Evolutionary conservation across 1,284 basidiomycete species (phyloP).

Genomic region (Sporisorium iseilematis-ciliati): DNA sequence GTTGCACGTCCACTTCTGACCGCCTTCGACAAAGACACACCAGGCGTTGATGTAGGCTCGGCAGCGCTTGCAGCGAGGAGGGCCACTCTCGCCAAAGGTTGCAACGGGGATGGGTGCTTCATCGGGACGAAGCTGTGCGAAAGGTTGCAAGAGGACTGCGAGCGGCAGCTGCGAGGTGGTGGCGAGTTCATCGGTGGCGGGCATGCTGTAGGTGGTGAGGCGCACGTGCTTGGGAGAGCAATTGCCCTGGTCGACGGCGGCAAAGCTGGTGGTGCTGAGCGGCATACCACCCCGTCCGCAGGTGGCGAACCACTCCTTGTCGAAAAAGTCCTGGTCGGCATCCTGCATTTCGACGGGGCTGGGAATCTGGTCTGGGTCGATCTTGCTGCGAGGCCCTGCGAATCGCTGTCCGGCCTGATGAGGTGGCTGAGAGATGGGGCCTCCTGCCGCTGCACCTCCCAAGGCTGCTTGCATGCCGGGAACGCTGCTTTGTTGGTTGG

Average conservation of each 20-base stretch:
- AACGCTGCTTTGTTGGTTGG: conserved; percentile 41
- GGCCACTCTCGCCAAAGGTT: conserved; percentile 77
- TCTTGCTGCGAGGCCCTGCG: conserved; percentile 78
- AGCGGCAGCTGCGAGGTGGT: conserved; percentile 84
- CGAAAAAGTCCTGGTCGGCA: conserved; percentile 85
- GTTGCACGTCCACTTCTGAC: conserved; percentile 91
- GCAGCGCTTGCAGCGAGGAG: conserved; percentile 87
- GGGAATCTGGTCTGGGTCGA: conserved; percentile 91
- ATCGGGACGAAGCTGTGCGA: conserved; percentile 83
- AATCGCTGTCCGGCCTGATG: conserved; percentile 71
- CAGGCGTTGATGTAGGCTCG: conserved; percentile 95
- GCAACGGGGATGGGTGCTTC: conserved; percentile 78
- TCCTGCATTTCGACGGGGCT: conserved; percentile 88
- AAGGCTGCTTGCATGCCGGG: conserved; percentile 46
- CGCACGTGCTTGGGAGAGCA: conserved; percentile 79
- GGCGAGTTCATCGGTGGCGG: conserved; percentile 83
- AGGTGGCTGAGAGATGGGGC: conserved; percentile 69
- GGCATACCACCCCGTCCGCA: conserved; percentile 78
- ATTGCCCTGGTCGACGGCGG: conserved; percentile 90
- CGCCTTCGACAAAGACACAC: conserved; percentile 87
- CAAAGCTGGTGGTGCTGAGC: conserved; percentile 86
- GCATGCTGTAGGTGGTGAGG: conserved; percentile 79
- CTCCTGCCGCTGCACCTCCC: conserved; percentile 22
- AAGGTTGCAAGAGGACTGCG: conserved; percentile 88
- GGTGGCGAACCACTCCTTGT: conserved; percentile 81